Base-by-base conservation (phyloP, 306 rosid genomes). In the Vigna radiata region DNA sequence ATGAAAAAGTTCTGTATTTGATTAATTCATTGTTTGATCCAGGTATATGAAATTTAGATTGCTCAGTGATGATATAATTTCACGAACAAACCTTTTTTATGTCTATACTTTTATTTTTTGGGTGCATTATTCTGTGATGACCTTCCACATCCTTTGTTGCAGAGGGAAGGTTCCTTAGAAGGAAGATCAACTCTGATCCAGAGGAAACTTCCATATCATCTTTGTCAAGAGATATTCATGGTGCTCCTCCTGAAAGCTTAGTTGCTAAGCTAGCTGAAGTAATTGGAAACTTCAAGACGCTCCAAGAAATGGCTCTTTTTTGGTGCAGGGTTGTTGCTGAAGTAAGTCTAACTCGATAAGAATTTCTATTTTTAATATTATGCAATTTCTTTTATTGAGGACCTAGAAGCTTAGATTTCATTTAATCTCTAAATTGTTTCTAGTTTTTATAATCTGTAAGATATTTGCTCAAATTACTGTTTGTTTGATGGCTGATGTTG, bases 201-300 rank as follows among this genome's bases (percentile, higher is more conserved):
- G 89, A 88, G 68, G 89, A 79, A 75, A 80, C 79, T 54, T 70
- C 82, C 21, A 9, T 64, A 49, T 77, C 92, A 77, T 86, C 84
- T 73, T 85, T 91, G 69, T 82, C 86, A 18, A 90, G 85, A 87
- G 99, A 92, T 81, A 85, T 92, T 82, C 98, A 92, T 52, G 96
- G 99, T 81, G 88, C 99, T 76, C 99, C 99, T 82, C 88, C 89
- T 43, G 93, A 91, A 77, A 90, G 97, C 88, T 86, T 96, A 21
- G 81, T 92, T 81, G 97, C 88, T 77, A 92, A 92, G 87, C 83
- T 96, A 59, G 97, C 98, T 73, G 98, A 91, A 92, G 91, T 89
- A 44, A 83, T 89, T 4, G 99, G 99, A 82, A 92, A 82, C 93
- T 92, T 92, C 79, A 86, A 72, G 85, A 80, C 83, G 41, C 77